A percentile compares a stretch with the other conserved stretches of the same genome.
Conservation (phyloP, 2,329 filamentous ascomycete species). For the Akanthomyces uredinophilus region DNA sequence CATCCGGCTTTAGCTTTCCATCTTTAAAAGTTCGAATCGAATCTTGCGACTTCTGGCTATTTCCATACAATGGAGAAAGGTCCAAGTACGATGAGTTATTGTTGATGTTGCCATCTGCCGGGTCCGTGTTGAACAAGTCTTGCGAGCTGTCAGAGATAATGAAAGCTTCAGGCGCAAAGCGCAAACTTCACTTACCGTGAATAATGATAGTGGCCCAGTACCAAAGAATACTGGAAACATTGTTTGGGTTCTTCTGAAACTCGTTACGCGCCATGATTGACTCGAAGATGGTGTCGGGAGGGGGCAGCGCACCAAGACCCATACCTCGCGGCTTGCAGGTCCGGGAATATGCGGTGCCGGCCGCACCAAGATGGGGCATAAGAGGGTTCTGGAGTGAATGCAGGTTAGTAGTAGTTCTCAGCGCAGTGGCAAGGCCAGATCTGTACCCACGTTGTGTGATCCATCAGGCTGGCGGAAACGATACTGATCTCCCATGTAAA, state of each 20-base stretch:
- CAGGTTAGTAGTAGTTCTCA: background rate
- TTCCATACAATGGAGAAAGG: conserved; percentile 66
- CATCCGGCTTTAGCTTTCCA: conserved; percentile 67
- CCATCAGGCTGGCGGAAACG: conserved; percentile 66
- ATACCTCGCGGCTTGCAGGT: conserved; percentile 55
- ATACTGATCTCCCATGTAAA: conserved; percentile 58
- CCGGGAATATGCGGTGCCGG: conserved; percentile 62
- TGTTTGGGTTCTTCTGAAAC: conserved; percentile 61
- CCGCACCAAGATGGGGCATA: conserved; percentile 61
- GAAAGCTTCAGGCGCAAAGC: conserved; percentile 11
- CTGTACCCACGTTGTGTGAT: conserved; percentile 52
- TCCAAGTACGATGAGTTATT: conserved; percentile 70
- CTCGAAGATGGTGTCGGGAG: conserved; percentile 60
- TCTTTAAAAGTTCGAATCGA: conserved; percentile 64
- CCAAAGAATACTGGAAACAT: conserved; percentile 66
- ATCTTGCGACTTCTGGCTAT: conserved; percentile 61
- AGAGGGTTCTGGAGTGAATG: conserved; percentile 49
- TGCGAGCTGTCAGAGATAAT: background rate
- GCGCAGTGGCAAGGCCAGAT: background rate
- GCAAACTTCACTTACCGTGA: conserved; percentile 43
- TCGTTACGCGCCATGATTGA: conserved; percentile 49
- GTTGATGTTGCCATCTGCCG: conserved; percentile 52
- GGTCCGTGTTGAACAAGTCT: conserved; percentile 68
- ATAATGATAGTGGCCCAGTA: conserved; percentile 71
- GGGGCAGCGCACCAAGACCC: conserved; percentile 60